Percentiles rank a stretch among this genome's conserved stretches.
phyloP scores from a whole-genome alignment of 768 basidiomycete genomes.

The Suillus lakei region DNA sequence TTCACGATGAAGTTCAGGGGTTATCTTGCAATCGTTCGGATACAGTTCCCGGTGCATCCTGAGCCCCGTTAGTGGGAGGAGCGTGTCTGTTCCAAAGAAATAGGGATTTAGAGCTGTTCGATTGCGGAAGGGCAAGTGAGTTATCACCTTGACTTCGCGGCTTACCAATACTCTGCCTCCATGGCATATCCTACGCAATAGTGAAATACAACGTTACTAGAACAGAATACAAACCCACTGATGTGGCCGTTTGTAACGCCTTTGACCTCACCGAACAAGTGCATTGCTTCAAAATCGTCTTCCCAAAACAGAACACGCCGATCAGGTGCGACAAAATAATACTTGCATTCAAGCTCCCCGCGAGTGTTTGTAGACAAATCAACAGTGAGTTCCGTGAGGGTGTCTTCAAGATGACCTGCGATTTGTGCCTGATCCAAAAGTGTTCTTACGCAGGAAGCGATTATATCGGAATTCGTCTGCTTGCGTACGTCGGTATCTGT shows the following conservation, averaged over 20 bases:
- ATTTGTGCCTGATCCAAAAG: conserved; percentile 3
- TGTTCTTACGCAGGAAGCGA: conserved; percentile 1
- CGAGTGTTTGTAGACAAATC: neutral
- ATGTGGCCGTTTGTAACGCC: conserved; percentile 1
- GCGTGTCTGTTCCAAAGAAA: neutral
- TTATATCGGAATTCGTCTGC: neutral
- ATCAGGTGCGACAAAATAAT: conserved; percentile 7
- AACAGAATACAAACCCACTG: neutral
- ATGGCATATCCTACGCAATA: conserved; percentile 2
- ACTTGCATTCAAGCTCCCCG: neutral
- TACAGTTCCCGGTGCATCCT: conserved; percentile 7
- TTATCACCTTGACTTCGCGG: neutral
- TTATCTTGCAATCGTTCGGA: conserved; percentile 5
- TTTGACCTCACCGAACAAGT: neutral
- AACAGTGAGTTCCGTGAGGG: conserved; percentile 3
- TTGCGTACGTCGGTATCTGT: conserved; percentile 1
- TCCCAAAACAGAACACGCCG: neutral
- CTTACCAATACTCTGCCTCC: conserved; percentile 4
- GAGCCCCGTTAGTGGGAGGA: neutral
- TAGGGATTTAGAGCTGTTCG: neutral
- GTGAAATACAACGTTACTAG: neutral
- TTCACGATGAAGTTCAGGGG: conserved; percentile 5
- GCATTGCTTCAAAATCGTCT: neutral
- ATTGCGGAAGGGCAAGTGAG: neutral
- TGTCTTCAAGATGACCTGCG: neutral